These are phyloP conservation scores for Vaccinium myrtillus DNA, from an alignment of 148 eudicot species.

Conservation along the genomic window DNA sequence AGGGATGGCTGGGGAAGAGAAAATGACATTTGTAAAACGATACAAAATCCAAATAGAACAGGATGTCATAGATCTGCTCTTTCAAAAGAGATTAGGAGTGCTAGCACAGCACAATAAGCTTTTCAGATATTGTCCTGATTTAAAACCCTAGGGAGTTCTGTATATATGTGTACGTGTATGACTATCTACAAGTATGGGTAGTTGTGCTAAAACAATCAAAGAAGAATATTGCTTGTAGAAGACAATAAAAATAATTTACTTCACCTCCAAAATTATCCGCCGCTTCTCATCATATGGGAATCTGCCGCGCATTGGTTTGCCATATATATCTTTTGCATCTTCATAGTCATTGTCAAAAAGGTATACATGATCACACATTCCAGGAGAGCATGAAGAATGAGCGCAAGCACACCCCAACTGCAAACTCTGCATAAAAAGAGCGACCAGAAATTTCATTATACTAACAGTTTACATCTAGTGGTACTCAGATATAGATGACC, in stretches of 20 bases:
- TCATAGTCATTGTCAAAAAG: constrained; percentile 87
- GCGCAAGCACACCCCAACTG: constrained; percentile 78
- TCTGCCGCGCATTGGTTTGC: constrained; percentile 74
- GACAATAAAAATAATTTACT: neutral
- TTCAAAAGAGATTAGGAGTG: neutral
- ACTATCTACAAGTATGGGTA: neutral
- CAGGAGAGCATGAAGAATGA: constrained; percentile 66
- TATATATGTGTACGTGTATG: neutral
- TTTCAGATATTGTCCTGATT: constrained; percentile 2
- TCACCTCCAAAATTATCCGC: constrained; percentile 73
- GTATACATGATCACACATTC: constrained; percentile 86
- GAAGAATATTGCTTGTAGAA: neutral
- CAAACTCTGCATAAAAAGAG: constrained; percentile 46
- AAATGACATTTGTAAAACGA: neutral
- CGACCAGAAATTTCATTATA: neutral
- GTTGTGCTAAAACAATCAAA: neutral
- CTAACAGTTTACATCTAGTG: neutral
- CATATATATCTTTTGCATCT: constrained; percentile 79
- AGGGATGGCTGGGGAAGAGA: constrained; percentile 1
- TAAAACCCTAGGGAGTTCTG: neutral
- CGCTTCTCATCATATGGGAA: constrained; percentile 87
- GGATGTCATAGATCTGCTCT: constrained; percentile 3
- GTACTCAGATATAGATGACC: neutral
- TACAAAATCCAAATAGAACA: neutral
- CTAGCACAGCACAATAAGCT: neutral